These are phyloP conservation scores for Solanum pimpinellifolium DNA, from an alignment of 257 asterid species.

Conservation along the genomic window DNA sequence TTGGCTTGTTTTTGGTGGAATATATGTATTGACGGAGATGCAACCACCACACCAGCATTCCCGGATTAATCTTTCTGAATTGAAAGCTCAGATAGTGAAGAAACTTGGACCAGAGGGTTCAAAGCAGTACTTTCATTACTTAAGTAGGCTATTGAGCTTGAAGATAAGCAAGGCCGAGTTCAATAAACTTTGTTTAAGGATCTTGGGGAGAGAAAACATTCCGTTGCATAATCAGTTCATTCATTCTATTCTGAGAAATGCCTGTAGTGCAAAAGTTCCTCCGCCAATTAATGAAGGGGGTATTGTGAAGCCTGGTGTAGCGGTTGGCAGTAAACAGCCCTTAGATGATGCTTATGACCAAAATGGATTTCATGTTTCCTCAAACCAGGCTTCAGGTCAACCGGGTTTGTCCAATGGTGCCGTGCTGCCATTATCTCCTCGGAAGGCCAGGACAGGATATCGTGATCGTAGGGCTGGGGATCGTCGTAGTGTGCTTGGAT, in stretches of 20 bases:
- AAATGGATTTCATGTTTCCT: slow-evolving; percentile 44
- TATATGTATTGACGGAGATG: slow-evolving; percentile 51
- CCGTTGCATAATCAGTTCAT: slow-evolving; percentile 78
- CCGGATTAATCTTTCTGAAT: slow-evolving; percentile 64
- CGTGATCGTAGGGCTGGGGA: slow-evolving; percentile 59
- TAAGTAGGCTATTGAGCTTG: slow-evolving; percentile 53
- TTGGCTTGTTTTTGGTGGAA: slow-evolving; percentile 35
- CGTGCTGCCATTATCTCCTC: slow-evolving; percentile 51
- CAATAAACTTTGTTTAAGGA: slow-evolving; percentile 52
- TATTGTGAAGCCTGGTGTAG: slow-evolving; percentile 12
- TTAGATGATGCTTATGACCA: slow-evolving; percentile 30
- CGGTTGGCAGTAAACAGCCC: slow-evolving; percentile 33
- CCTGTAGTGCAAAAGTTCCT: slow-evolving; percentile 47
- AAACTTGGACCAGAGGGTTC: slow-evolving; percentile 70
- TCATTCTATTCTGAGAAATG: slow-evolving; percentile 59
- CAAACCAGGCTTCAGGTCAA: slow-evolving; percentile 33
- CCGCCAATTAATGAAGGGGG: slow-evolving; percentile 42
- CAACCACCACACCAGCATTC: slow-evolving; percentile 68
- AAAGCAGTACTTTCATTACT: slow-evolving; percentile 67
- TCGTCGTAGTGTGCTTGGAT: slow-evolving; percentile 48
- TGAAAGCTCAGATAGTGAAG: slow-evolving; percentile 65
- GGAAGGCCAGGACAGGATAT: slow-evolving; percentile 48
- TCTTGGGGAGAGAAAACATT: slow-evolving; percentile 70
- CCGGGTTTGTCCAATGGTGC: slow-evolving; percentile 58
- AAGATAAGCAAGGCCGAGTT: slow-evolving; percentile 71